Conservation (phyloP, 768 basidiomycete genomes). For the Phylloporus arenicola region DNA sequence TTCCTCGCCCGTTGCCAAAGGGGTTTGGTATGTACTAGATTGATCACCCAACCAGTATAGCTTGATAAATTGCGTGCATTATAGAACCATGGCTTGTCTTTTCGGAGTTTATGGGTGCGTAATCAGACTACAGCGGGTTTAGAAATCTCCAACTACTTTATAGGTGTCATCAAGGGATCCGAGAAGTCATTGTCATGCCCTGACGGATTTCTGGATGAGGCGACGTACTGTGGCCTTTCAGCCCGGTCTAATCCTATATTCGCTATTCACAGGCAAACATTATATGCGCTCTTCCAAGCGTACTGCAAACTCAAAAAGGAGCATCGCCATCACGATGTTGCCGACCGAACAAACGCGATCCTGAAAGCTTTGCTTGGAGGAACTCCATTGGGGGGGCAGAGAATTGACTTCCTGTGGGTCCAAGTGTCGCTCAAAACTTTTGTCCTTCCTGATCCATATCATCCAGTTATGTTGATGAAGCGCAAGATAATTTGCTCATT, state of each 20-base stretch:
- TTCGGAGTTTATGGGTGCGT: slow-evolving; percentile 58
- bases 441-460: not conserved
- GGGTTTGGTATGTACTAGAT: slow-evolving; percentile 40
- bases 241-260: slow-evolving; percentile 51
- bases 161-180: slow-evolving; percentile 68
- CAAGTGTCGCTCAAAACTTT: no score
- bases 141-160: not conserved
- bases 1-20: slow-evolving; percentile 46
- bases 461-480: slow-evolving; percentile 62
- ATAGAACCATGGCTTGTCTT: slow-evolving; percentile 60
- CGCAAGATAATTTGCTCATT: slow-evolving; percentile 65
- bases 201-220: slow-evolving; percentile 38
- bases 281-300: slow-evolving; percentile 50
- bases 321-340: slow-evolving; percentile 45
- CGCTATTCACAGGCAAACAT: slow-evolving; percentile 38
- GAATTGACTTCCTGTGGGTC: slow-evolving; percentile 53
- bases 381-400: slow-evolving; percentile 34
- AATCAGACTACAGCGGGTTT: not conserved
- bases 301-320: slow-evolving; percentile 46
- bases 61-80: not conserved
- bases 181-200: slow-evolving; percentile 40
- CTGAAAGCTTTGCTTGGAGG: slow-evolving; percentile 32
- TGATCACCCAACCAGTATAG: not conserved
- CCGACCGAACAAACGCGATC: slow-evolving; percentile 59
- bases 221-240: slow-evolving; percentile 45